Evolutionary conservation across 805 yeast species (phyloP), one percentile per base, ranked within the genome.

Genomic region (Saccharomycopsis amapae): DNA sequence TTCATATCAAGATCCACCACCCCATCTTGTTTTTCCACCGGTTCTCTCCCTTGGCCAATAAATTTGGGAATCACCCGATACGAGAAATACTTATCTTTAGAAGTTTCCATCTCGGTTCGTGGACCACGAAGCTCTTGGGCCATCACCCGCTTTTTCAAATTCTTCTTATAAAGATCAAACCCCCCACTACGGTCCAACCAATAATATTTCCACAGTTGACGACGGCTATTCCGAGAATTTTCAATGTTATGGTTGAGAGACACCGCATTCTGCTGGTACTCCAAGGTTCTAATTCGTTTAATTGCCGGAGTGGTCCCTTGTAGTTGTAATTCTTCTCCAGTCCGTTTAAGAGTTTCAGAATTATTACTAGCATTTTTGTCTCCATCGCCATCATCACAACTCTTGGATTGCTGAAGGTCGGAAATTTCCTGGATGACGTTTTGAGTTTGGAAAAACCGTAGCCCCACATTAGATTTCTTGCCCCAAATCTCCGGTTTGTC

Each of bases 131-230:
- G n/a, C n/a, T n/a, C n/a, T n/a, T n/a, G n/a, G n/a, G n/a, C n/a
- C 20, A 15, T 17, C 17, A 42, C 13, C 32, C 45, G 42, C 24
- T 38, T 28, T 30, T 48, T 45, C 18, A 51, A 38, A 13, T 40
- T 39, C 30, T 48, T 41, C 18, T 37, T 41, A 1, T 42, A 40
- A 7, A 38, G 22, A 6, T 45, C 35, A 26, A 33, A 51, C 1
- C 54, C 54, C 13, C 54, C 54, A 23, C 42, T 28, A 26, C 34
- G 37, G 9, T 41, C 42, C 33, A 51, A 51, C 54, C 54, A 51
- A 19, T 48, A 51, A 26, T 51, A 48, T 30, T 48, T 45, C 48
- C 52, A 51, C 20, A 48, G 54, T 3, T 18, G 12, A 9, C 26
- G n/a, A n/a, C 54, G 36, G 2, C 45, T 18, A 3, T 41, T 42